A percentile compares a stretch with the other conserved stretches of the same genome.
Conservation (phyloP, 1,139 yeast genomes). For the Wickerhamomyces sp. region DNA sequence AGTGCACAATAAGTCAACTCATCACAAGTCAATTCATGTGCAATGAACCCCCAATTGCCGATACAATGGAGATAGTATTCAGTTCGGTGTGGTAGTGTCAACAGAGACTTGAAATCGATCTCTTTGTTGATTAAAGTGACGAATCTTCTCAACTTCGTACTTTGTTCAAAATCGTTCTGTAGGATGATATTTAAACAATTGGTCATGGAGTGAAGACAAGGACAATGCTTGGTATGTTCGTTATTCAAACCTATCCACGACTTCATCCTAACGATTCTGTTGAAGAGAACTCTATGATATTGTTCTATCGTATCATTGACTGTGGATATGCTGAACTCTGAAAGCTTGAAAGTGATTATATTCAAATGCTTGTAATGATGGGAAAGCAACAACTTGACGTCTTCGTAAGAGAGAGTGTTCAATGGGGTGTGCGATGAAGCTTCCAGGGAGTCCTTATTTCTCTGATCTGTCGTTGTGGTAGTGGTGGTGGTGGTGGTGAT, state of each 20-base stretch:
- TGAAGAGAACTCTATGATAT: conserved; percentile 28
- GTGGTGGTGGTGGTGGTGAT: not conserved
- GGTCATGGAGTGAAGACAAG: conserved; percentile 29
- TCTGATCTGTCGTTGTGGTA: no score
- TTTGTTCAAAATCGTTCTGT: conserved; percentile 20
- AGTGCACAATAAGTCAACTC: conserved; percentile 62
- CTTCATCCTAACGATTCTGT: conserved; percentile 45
- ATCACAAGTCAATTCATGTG: conserved; percentile 62
- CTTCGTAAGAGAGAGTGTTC: conserved; percentile 10
- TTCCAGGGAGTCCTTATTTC: not conserved
- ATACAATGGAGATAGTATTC: conserved; percentile 25
- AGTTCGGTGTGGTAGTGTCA: conserved; percentile 19
- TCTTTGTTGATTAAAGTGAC: conserved; percentile 30
- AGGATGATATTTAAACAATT: conserved; percentile 22
- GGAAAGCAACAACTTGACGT: conserved; percentile 9
- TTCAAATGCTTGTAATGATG: conserved; percentile 38
- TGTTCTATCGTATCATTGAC: conserved; percentile 21
- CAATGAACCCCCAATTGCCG: conserved; percentile 52
- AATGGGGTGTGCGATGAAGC: conserved; percentile 4
- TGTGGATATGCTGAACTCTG: conserved; percentile 19
- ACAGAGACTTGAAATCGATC: conserved; percentile 35
- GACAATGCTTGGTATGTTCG: conserved; percentile 17
- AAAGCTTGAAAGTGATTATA: conserved; percentile 29
- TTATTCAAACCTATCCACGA: conserved; percentile 53
- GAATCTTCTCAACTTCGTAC: conserved; percentile 16